Conservation (phyloP, 257 asterid genomes). For the Nicotiana noctiflora region DNA sequence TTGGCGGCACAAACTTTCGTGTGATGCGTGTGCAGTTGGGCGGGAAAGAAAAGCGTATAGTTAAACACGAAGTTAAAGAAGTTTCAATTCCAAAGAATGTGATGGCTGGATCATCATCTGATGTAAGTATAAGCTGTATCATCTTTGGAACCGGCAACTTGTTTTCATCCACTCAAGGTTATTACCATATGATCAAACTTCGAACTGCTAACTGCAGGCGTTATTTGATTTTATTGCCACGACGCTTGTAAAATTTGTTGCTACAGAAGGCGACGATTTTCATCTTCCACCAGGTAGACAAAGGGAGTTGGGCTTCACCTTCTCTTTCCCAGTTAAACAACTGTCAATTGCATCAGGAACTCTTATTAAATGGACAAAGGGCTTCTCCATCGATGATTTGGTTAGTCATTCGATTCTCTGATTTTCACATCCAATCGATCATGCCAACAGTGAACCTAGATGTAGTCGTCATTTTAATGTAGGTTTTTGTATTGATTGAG, state of each 20-base stretch:
- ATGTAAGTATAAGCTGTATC: constrained; percentile 42
- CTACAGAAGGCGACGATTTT: constrained; percentile 60
- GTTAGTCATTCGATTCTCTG: constrained; percentile 31
- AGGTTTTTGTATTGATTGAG: background rate
- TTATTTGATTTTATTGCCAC: constrained; percentile 75
- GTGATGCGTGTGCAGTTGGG: constrained; percentile 75
- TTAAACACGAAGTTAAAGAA: constrained; percentile 54
- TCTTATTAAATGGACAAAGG: constrained; percentile 89
- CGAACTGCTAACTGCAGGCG: constrained; percentile 27
- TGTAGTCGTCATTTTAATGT: background rate
- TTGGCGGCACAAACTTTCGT: constrained; percentile 95
- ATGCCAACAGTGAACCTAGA: background rate
- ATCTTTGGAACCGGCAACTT: background rate
- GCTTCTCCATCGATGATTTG: constrained; percentile 73
- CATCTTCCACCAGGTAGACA: constrained; percentile 55
- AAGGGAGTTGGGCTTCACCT: constrained; percentile 95
- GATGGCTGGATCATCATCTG: constrained; percentile 74
- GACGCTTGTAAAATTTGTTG: constrained; percentile 66
- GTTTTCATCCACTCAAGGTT: background rate
- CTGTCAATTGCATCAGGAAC: constrained; percentile 75
- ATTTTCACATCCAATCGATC: background rate
- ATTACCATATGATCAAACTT: background rate
- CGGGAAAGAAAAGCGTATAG: constrained; percentile 41
- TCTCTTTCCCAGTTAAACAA: constrained; percentile 87
- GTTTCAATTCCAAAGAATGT: constrained; percentile 81